A percentile compares a stretch with the other conserved stretches of the same genome.
phyloP scores from a whole-genome alignment of 2,329 filamentous ascomycete genomes.

The Cladosporium cucumerinum region DNA sequence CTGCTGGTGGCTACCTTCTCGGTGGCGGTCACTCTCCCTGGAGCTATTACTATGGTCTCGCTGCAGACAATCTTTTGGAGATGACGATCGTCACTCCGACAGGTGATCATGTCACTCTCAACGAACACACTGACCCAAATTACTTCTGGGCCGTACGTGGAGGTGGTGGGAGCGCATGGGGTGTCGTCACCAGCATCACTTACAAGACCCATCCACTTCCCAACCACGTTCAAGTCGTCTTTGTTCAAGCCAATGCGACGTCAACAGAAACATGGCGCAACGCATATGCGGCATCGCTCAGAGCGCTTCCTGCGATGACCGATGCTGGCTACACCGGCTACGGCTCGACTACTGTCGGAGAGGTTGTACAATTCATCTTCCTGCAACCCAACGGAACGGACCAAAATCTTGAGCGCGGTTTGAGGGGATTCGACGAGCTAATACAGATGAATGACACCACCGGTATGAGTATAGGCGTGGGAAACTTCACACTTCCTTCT shows the following conservation, averaged over 20 bases:
- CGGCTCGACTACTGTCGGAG: not conserved
- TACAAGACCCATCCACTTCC: not conserved
- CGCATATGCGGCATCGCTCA: not conserved
- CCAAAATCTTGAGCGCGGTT: not conserved
- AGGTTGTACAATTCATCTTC: conserved; percentile 4
- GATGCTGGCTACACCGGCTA: not conserved
- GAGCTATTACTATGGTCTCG: conserved; percentile 26
- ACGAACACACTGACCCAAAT: not conserved
- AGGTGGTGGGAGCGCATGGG: conserved; percentile 5
- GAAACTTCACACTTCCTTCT: not conserved
- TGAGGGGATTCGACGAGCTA: not conserved
- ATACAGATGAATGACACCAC: not conserved
- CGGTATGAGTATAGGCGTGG: not conserved
- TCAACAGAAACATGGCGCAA: not conserved
- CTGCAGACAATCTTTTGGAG: conserved; percentile 28
- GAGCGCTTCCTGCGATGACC: not conserved
- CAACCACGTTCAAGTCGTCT: not conserved
- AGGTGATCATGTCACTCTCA: conserved; percentile 22
- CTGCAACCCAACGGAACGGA: not conserved
- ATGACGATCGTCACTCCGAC: conserved; percentile 25
- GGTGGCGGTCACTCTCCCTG: conserved; percentile 27
- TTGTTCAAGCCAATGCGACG: not conserved
- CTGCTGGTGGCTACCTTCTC: conserved; percentile 26
- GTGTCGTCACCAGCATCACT: conserved; percentile 2
- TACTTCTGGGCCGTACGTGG: conserved; percentile 8